Percentiles rank a stretch among this genome's conserved stretches.
Conservation (phyloP, 2,329 filamentous ascomycete species). For the Myriosclerotinia duriaeana region DNA sequence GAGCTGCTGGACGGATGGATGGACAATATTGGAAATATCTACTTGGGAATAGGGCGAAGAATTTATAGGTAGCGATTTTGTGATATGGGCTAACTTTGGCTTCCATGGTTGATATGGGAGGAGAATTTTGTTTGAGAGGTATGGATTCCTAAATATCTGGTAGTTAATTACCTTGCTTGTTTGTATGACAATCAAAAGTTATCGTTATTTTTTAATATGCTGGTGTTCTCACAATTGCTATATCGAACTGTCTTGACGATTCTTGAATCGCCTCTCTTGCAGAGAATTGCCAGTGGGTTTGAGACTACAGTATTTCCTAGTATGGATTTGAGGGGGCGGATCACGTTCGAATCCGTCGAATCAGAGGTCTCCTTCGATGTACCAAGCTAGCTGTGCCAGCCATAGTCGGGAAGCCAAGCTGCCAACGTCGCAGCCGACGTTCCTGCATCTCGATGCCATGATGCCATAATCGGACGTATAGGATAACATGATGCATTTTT, state of each 20-base stretch:
- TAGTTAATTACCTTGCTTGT: slow-evolving; percentile 4
- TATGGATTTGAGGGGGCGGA: background rate
- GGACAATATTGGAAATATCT: background rate
- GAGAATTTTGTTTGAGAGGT: background rate
- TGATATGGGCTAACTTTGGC: background rate
- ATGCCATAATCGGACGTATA: no score
- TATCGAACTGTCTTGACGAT: no score
- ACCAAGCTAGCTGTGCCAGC: background rate
- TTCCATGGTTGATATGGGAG: background rate
- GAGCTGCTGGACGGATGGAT: background rate
- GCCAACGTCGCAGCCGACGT: background rate
- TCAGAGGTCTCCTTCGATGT: background rate
- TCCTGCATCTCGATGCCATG: no score
- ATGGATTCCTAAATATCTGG: background rate
- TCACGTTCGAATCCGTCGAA: background rate
- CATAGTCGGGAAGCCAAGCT: background rate
- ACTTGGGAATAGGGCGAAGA: background rate
- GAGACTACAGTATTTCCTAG: background rate
- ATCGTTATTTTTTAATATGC: background rate
- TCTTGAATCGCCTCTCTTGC: no score
- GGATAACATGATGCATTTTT: no score
- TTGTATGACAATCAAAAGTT: slow-evolving; percentile 15
- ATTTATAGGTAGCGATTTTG: background rate
- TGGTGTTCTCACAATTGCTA: background rate
- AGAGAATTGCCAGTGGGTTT: background rate